Conservation (phyloP, 495 filamentous ascomycete genomes). For the Polyplosphaeria fusca region DNA sequence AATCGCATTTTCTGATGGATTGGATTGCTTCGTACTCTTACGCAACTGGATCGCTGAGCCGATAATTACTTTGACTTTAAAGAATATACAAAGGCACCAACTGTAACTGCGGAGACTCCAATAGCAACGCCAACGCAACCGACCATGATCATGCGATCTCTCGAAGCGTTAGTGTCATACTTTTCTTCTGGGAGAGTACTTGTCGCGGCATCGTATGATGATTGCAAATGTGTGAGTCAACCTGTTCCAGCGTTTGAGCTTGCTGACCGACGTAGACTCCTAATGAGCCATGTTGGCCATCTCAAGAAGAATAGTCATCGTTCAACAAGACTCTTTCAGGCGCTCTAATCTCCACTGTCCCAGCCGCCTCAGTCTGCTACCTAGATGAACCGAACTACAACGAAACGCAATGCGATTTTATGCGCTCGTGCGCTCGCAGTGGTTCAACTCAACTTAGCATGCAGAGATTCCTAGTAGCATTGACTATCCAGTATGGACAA, state of each 20-base stretch:
- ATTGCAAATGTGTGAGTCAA: conserved; percentile 24
- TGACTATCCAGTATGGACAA: conserved; percentile 29
- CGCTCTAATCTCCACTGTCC: conserved; percentile 14
- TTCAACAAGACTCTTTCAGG: conserved; percentile 26
- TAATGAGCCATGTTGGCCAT: conserved; percentile 25
- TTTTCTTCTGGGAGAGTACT: neutral
- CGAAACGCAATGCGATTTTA: conserved; percentile 19
- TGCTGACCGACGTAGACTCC: too few relatives aligned
- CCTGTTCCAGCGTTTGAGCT: neutral
- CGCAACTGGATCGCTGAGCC: too few relatives aligned
- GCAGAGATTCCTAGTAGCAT: conserved; percentile 28
- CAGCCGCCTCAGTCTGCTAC: conserved; percentile 30
- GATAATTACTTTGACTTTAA: too few relatives aligned
- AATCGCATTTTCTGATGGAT: too few relatives aligned
- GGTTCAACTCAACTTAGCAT: conserved; percentile 31
- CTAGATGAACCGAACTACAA: conserved; percentile 17
- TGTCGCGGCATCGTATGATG: neutral
- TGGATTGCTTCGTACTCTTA: too few relatives aligned
- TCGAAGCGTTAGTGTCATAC: neutral
- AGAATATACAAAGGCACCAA: too few relatives aligned
- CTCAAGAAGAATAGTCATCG: conserved; percentile 13
- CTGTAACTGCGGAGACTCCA: too few relatives aligned
- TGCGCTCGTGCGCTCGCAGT: conserved; percentile 20
- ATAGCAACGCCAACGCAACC: too few relatives aligned
- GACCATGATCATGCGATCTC: conserved; percentile 4